phyloP scores from a whole-genome alignment of 331 rosid species.

The Stylosanthes scabra region DNA sequence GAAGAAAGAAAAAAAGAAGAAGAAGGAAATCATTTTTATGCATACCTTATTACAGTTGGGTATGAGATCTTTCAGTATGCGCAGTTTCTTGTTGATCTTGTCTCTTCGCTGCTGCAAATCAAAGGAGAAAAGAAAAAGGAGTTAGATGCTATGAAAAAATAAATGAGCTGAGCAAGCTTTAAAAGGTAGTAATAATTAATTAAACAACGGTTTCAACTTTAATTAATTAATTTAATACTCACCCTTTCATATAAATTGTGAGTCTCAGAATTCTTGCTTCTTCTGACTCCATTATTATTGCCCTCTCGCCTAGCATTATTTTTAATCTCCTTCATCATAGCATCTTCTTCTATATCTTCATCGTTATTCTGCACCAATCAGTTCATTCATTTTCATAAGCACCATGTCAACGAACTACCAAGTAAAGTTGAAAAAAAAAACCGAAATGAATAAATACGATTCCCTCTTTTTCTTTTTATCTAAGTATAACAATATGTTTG shows the following conservation, averaged over 20 bases:
- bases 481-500: too few species aligned
- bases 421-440: too few species aligned
- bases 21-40: not conserved
- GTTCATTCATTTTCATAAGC: slow-evolving; percentile 21
- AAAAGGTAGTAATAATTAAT: too few species aligned
- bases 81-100: slow-evolving; percentile 61
- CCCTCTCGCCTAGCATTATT: slow-evolving; percentile 32
- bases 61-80: slow-evolving; percentile 50
- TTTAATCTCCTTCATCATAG: slow-evolving; percentile 16
- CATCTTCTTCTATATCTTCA: slow-evolving; percentile 47
- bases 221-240: not conserved
- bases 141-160: not conserved
- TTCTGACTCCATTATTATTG: slow-evolving; percentile 37
- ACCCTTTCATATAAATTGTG: slow-evolving; percentile 58
- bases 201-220: not conserved
- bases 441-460: too few species aligned
- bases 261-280: slow-evolving; percentile 36
- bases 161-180: too few species aligned
- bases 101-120: slow-evolving; percentile 55
- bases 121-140: not conserved
- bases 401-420: slow-evolving; percentile 10
- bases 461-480: too few species aligned
- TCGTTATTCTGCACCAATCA: slow-evolving; percentile 47
- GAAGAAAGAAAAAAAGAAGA: not conserved
- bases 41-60: slow-evolving; percentile 65